phyloP scores from a whole-genome alignment of 1,284 basidiomycete genomes.

The Trametes hirsuta region DNA sequence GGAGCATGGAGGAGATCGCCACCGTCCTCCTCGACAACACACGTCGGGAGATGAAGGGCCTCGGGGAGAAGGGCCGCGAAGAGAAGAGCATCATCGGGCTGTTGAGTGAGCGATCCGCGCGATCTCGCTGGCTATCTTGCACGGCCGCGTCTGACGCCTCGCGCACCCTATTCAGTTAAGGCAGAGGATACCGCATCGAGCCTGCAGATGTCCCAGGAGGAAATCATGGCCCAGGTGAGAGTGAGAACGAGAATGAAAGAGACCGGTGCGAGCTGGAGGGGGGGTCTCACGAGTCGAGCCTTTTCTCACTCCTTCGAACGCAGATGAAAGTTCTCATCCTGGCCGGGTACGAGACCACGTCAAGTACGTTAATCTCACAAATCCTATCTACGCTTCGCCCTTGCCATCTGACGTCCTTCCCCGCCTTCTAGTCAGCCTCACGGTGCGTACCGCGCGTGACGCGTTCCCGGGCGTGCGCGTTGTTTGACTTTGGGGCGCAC shows the following conservation, averaged over 20 bases:
- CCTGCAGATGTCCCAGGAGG: slow-evolving; percentile 61
- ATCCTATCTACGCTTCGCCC: background rate
- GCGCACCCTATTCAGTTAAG: slow-evolving; percentile 44
- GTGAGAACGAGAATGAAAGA: background rate
- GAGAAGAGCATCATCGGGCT: slow-evolving; percentile 59
- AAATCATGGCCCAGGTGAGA: slow-evolving; percentile 61
- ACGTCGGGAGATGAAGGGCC: slow-evolving; percentile 41
- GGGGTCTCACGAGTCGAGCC: background rate
- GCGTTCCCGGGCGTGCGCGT: background rate
- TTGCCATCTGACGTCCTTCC: background rate
- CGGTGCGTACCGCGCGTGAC: slow-evolving; percentile 9
- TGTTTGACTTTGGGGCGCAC: background rate
- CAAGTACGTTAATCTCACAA: slow-evolving; percentile 34
- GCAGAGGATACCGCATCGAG: slow-evolving; percentile 47
- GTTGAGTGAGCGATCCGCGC: slow-evolving; percentile 43
- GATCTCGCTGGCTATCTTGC: background rate
- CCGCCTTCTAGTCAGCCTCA: slow-evolving; percentile 24
- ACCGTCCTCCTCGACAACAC: slow-evolving; percentile 48
- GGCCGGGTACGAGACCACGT: slow-evolving; percentile 48
- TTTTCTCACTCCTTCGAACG: background rate
- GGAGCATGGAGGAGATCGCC: slow-evolving; percentile 49
- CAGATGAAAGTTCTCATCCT: slow-evolving; percentile 43
- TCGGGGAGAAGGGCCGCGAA: slow-evolving; percentile 37
- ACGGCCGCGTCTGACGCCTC: background rate
- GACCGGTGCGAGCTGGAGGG: too few species aligned